Conservation (phyloP, 331 rosid species). For the Telfairia occidentalis region DNA sequence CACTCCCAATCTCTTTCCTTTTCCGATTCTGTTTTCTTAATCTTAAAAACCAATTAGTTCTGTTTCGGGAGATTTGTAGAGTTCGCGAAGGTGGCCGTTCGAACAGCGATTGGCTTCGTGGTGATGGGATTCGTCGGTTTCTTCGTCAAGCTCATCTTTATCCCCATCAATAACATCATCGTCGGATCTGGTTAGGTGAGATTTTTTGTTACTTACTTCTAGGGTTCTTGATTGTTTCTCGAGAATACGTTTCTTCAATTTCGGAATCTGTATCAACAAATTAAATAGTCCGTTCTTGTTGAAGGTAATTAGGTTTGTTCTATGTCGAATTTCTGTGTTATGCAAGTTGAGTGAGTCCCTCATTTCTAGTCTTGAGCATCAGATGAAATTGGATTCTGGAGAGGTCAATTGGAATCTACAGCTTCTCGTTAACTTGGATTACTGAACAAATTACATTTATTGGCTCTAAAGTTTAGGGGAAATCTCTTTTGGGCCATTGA, state of each 20-base stretch:
- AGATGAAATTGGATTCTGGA: background rate
- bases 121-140: slow-evolving; percentile 11
- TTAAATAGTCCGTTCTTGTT: background rate
- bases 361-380: background rate
- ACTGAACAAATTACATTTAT: too few relatives aligned
- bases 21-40: background rate
- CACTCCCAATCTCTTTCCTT: background rate
- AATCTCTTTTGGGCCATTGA: background rate
- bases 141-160: slow-evolving; percentile 11
- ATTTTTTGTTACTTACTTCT: background rate
- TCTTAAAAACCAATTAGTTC: background rate
- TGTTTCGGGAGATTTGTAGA: background rate
- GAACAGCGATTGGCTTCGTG: slow-evolving; percentile 9
- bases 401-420: background rate
- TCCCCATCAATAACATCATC: slow-evolving; percentile 14
- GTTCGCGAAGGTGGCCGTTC: slow-evolving; percentile 5
- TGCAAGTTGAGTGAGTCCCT: background rate
- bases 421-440: background rate
- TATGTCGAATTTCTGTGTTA: background rate
- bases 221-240: background rate
- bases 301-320: background rate
- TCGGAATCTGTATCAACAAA: background rate
- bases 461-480: too few relatives aligned
- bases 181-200: slow-evolving; percentile 13
- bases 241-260: background rate